Evolutionary conservation across 2,329 filamentous ascomycete genomes (phyloP), one percentile per base, ranked within the genome.

Genomic region (Talaromyces sp.): DNA sequence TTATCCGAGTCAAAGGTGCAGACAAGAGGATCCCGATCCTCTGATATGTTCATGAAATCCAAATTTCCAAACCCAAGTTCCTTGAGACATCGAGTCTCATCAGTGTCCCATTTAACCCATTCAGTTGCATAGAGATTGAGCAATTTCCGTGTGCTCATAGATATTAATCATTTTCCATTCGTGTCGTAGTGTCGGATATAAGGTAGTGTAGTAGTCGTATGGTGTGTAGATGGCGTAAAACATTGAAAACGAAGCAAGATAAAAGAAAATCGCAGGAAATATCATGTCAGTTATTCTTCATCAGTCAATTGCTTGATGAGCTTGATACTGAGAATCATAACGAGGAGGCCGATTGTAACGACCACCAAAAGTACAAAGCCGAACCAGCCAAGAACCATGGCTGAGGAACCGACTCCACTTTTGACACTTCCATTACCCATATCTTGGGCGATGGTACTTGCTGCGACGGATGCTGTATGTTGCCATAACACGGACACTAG

Each of bases 301-400:
- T 79, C 77, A 3, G 77, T 78, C 62, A 80, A 65, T 65, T 88
- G 82, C 63, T 85, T 82, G 60, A 97, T 77, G 51, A 96, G 82
- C 63, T 87, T 84, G 70, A 97, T 94, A 76, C 91, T 97, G 72
- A 97, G 78, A 66, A 97, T 96, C 91, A 97, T 97, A 67, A 97
- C 89, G 57, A 99, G 79, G 73, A 97, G 60, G 51, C 93, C 94
- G 67, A 97, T 94, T 44, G 93, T 97, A 48, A 97, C 93, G 57
- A 97, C 88, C 65, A 99, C 96, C 60, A 99, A 81, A 48, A 97
- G 75, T 19, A 90, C 88, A 69, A 99, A 97, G 37, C 90, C 90
- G 75, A 99, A 97, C 94, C 94, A 99, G 54, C 94, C 94, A 68
- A 99, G 81, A 16, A 97, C 90, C 90, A 99, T 97, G 51, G 94